Evolutionary conservation across 169 alveolate species (phyloP).

Genomic region (Cryptosporidium sp.): DNA sequence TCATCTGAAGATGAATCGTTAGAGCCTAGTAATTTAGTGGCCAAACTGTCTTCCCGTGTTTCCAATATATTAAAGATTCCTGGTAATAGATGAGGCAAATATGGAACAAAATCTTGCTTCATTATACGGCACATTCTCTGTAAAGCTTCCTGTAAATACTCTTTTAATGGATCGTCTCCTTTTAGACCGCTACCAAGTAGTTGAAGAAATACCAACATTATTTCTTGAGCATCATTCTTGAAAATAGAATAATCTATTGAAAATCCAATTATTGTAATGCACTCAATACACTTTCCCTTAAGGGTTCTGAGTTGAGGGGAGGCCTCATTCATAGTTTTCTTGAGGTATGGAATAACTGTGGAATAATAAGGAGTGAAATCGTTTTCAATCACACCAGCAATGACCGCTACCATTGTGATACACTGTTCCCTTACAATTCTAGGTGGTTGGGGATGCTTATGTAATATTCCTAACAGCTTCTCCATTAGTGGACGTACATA

Average conservation of each 20-base stretch:
- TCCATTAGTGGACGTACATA: slow-evolving; percentile 85
- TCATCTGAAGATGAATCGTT: slow-evolving; percentile 36
- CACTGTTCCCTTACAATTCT: slow-evolving; percentile 89
- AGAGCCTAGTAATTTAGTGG: slow-evolving; percentile 28
- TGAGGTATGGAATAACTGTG: slow-evolving; percentile 87
- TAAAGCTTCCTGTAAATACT: slow-evolving; percentile 88
- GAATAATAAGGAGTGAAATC: slow-evolving; percentile 87
- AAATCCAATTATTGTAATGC: slow-evolving; percentile 90
- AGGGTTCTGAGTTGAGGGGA: slow-evolving; percentile 86
- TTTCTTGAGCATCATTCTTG: slow-evolving; percentile 85
- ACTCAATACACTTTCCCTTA: slow-evolving; percentile 91
- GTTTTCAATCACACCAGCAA: slow-evolving; percentile 92
- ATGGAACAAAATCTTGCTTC: slow-evolving; percentile 87
- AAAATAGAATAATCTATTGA: slow-evolving; percentile 86
- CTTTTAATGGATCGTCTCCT: slow-evolving; percentile 90
- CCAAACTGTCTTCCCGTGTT: slow-evolving; percentile 50
- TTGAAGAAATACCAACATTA: slow-evolving; percentile 87
- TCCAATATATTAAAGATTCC: slow-evolving; percentile 44
- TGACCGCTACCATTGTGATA: slow-evolving; percentile 90
- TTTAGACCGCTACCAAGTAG: slow-evolving; percentile 84
- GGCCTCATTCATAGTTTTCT: slow-evolving; percentile 82
- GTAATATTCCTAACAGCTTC: slow-evolving; percentile 82
- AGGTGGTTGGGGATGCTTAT: slow-evolving; percentile 76
- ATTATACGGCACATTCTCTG: slow-evolving; percentile 89
- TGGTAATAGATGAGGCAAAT: slow-evolving; percentile 89